Evolutionary conservation across 805 yeast genomes (phyloP).

Genomic region (Metschnikowia chrysomelidarum): DNA sequence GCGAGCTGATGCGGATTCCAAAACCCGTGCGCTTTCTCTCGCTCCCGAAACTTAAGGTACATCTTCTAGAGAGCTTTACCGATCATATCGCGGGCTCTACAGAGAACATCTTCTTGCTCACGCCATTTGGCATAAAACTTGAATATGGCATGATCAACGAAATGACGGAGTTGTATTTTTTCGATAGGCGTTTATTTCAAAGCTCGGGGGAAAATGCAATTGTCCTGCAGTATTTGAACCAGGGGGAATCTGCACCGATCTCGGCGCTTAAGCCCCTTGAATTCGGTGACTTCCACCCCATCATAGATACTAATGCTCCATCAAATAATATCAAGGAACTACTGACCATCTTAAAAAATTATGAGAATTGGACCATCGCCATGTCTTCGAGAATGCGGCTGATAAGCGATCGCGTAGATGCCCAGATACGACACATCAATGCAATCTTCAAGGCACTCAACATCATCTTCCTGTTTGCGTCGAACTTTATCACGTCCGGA

Average conservation of each 20-base stretch:
- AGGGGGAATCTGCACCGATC: not conserved
- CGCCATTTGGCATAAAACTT: constrained; percentile 65
- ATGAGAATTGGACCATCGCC: constrained; percentile 53
- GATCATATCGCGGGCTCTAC: constrained; percentile 19
- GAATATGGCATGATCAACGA: constrained; percentile 53
- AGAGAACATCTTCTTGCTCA: constrained; percentile 48
- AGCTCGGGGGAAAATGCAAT: constrained; percentile 20
- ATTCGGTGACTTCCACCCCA: not conserved
- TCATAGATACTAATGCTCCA: no score
- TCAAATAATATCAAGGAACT: constrained; percentile 1
- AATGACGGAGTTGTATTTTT: constrained; percentile 55
- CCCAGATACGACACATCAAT: constrained; percentile 33
- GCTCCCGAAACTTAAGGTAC: constrained; percentile 30
- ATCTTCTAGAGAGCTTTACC: constrained; percentile 28
- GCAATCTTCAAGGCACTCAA: constrained; percentile 45
- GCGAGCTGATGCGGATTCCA: constrained; percentile 30
- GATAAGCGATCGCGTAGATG: constrained; percentile 28
- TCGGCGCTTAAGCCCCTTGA: constrained; percentile 2
- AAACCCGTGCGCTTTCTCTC: constrained; percentile 42
- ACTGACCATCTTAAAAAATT: constrained; percentile 27
- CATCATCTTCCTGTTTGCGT: constrained; percentile 48
- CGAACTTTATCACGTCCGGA: constrained; percentile 48
- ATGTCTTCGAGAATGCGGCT: constrained; percentile 40
- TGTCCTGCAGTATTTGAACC: constrained; percentile 10
- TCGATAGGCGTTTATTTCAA: constrained; percentile 57